phyloP scores from a whole-genome alignment of 176 grass and related monocot species.

The bread wheat (Triticum aestivum) region DNA sequence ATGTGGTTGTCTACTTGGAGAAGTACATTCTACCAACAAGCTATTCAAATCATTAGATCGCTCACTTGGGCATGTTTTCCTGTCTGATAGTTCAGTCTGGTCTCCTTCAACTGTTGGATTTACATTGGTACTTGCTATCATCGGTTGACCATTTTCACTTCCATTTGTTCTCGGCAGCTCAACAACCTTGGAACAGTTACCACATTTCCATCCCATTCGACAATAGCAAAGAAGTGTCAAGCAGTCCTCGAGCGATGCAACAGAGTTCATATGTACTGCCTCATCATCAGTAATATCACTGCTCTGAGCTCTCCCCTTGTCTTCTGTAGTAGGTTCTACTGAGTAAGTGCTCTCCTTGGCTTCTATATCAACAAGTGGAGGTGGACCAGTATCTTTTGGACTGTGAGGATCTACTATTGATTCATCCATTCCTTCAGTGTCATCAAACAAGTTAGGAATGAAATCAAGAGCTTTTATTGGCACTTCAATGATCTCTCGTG shows the following conservation, averaged over 20 bases:
- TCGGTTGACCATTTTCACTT: background rate
- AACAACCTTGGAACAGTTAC: conserved; percentile 20
- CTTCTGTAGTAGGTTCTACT: conserved; percentile 1
- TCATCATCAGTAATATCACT: background rate
- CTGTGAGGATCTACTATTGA: background rate
- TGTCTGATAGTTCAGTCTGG: conserved; percentile 2
- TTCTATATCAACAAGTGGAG: background rate
- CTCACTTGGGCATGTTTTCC: conserved; percentile 21
- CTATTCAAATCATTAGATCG: conserved; percentile 8
- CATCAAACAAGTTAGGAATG: conserved; percentile 26
- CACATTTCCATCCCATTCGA: conserved; percentile 6
- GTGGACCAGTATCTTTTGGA: background rate
- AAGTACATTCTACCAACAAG: conserved; percentile 14
- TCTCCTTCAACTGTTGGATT: background rate
- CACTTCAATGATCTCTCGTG: background rate
- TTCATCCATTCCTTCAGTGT: background rate
- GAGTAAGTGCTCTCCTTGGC: background rate
- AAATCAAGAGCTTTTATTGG: conserved; percentile 19
- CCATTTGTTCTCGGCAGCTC: background rate
- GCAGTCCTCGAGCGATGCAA: conserved; percentile 28
- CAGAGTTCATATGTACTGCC: background rate
- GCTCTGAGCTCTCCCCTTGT: conserved; percentile 8
- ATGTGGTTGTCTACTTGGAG: conserved; percentile 21
- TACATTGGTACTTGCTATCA: background rate
- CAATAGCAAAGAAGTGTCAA: background rate